Evolutionary conservation across 345 rosid genomes (phyloP).

Genomic region (Punica granatum): DNA sequence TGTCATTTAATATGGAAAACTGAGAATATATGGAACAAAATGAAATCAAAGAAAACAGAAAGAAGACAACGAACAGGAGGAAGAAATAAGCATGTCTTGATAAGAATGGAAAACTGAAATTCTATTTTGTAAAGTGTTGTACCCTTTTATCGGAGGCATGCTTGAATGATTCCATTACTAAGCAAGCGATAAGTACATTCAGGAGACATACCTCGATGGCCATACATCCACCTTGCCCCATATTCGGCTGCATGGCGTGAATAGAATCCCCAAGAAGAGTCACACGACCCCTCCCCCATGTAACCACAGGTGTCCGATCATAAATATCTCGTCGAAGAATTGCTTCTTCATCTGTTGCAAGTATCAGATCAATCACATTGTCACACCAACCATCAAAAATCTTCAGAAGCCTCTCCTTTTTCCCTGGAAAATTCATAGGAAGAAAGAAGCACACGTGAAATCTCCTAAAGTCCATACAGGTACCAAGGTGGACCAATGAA

Average conservation of each 20-base stretch:
- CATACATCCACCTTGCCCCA: slow-evolving; percentile 99
- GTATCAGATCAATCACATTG: slow-evolving; percentile 65
- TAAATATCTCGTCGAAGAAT: slow-evolving; percentile 86
- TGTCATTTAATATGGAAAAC: not conserved
- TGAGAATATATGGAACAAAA: not conserved
- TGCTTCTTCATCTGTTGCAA: slow-evolving; percentile 70
- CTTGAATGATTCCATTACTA: not conserved
- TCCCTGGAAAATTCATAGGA: slow-evolving; percentile 29
- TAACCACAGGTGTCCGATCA: slow-evolving; percentile 58
- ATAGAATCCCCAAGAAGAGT: slow-evolving; percentile 90
- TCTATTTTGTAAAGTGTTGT: not conserved
- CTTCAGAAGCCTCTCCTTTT: slow-evolving; percentile 66
- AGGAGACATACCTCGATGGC: slow-evolving; percentile 73
- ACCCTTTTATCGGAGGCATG: not conserved
- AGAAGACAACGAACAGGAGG: not conserved
- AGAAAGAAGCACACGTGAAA: not conserved
- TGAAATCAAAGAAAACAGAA: not conserved
- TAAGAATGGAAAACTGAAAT: not conserved
- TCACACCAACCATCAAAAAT: slow-evolving; percentile 95
- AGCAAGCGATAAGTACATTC: not conserved
- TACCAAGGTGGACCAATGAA: not conserved
- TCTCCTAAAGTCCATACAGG: not conserved
- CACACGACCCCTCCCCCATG: slow-evolving; percentile 90
- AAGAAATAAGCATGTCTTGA: not conserved
- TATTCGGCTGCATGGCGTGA: slow-evolving; percentile 93